Evolutionary conservation across 108 stramenopile genomes (phyloP).

Genomic region (Ochromonas danica): DNA sequence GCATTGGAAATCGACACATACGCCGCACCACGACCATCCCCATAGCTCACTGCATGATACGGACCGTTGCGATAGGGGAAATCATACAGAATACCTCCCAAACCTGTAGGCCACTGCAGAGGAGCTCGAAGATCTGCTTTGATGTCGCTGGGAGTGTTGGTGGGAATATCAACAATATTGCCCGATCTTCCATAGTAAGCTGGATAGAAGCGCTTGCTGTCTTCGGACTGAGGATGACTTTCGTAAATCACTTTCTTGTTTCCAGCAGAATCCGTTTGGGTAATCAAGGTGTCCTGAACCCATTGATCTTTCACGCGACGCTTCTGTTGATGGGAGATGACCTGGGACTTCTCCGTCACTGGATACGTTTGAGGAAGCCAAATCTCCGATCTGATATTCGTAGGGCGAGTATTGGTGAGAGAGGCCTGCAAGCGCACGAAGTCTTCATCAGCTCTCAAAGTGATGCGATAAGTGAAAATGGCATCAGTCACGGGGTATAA

Average conservation of each 20-base stretch:
- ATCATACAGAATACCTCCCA: conserved; percentile 25
- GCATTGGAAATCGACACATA: too few relatives aligned
- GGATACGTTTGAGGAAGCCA: conserved; percentile 25
- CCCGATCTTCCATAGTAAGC: conserved; percentile 4
- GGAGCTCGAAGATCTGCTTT: conserved; percentile 28
- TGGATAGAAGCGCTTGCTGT: too few relatives aligned
- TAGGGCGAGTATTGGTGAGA: not conserved
- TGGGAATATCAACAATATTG: conserved; percentile 27
- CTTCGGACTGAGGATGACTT: too few relatives aligned
- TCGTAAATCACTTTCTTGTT: too few relatives aligned
- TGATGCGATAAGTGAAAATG: conserved; percentile 19
- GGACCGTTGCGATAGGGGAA: conserved; percentile 6
- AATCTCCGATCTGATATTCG: not conserved
- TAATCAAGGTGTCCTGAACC: too few relatives aligned
- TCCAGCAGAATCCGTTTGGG: too few relatives aligned
- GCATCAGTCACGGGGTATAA: conserved; percentile 32
- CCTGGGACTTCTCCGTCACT: conserved; percentile 14
- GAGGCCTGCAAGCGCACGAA: conserved; percentile 10
- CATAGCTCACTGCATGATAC: conserved; percentile 24
- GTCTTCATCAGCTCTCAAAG: conserved; percentile 32
- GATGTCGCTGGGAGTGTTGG: too few relatives aligned
- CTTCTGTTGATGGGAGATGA: conserved; percentile 23
- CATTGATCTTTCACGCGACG: conserved; percentile 9
- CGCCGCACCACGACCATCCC: not conserved
- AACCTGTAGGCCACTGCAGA: conserved; percentile 3